Conservation (phyloP, 495 filamentous ascomycete species). For the Cudoniella acicularis region DNA sequence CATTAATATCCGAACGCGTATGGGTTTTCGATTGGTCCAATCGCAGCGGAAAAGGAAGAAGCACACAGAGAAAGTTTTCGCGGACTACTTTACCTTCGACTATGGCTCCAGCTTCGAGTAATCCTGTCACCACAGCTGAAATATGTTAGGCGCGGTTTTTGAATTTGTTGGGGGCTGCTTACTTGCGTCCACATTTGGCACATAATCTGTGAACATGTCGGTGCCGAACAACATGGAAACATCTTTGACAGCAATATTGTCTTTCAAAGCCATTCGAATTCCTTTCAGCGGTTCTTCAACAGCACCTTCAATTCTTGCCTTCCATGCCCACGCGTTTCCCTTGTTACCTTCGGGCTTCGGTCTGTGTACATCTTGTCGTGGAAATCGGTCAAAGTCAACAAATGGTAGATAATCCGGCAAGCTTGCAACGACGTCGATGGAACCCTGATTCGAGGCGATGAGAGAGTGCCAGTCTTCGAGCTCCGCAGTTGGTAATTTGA, state of each 20-base stretch:
- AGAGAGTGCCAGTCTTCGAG: neutral
- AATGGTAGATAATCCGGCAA: neutral
- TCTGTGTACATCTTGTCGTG: conserved; percentile 1
- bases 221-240: conserved; percentile 17
- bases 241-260: conserved; percentile 13
- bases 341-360: conserved; percentile 26
- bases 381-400: conserved; percentile 1
- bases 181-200: conserved; percentile 12
- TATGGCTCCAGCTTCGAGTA: conserved; percentile 40
- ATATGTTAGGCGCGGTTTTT: conserved; percentile 36
- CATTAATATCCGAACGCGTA: conserved; percentile 31
- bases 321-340: conserved; percentile 33
- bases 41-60: conserved; percentile 33
- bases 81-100: conserved; percentile 39
- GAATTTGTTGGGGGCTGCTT: too few species aligned
- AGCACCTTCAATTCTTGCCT: conserved; percentile 16
- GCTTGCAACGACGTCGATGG: neutral
- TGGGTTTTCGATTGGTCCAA: conserved; percentile 38
- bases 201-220: conserved; percentile 27
- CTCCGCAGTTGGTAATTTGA: neutral
- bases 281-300: conserved; percentile 5
- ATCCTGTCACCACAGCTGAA: conserved; percentile 35
- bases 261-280: conserved; percentile 14
- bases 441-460: neutral
- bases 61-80: conserved; percentile 39